phyloP scores from a whole-genome alignment of 202 grass and related monocot genomes.

The Digitaria exilis region DNA sequence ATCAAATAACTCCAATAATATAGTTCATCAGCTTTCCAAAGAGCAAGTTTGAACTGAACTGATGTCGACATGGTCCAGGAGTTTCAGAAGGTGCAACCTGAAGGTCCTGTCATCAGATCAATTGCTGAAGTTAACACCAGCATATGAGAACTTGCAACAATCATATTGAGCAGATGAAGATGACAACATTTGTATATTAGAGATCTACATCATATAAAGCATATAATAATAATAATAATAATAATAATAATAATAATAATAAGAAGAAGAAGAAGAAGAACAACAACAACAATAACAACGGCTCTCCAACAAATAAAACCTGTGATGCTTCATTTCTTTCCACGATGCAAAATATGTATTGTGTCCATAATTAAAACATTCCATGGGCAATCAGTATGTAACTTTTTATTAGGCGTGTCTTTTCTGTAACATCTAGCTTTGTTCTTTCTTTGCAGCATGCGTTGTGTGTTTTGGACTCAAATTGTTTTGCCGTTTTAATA shows the following conservation, averaged over 20 bases:
- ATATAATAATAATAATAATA: neutral
- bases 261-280: no score
- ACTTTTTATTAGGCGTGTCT: neutral
- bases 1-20: neutral
- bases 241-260: no score
- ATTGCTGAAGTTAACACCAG: neutral
- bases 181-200: neutral
- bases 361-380: neutral
- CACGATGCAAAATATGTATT: neutral
- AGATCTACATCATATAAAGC: neutral
- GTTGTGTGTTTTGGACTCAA: neutral
- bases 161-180: neutral
- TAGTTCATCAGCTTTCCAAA: neutral
- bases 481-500: neutral
- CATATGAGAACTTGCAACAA: slow-evolving; percentile 18
- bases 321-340: neutral
- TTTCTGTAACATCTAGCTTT: neutral
- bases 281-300: no score
- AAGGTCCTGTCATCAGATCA: slow-evolving; percentile 9
- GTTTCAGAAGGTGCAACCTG: no score
- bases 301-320: neutral
- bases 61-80: slow-evolving; percentile 1
- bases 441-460: neutral
- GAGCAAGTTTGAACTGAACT: slow-evolving; percentile 3
- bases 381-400: neutral